Conservation (phyloP, 2,329 filamentous ascomycete genomes). For the Fusarium mangiferae region DNA sequence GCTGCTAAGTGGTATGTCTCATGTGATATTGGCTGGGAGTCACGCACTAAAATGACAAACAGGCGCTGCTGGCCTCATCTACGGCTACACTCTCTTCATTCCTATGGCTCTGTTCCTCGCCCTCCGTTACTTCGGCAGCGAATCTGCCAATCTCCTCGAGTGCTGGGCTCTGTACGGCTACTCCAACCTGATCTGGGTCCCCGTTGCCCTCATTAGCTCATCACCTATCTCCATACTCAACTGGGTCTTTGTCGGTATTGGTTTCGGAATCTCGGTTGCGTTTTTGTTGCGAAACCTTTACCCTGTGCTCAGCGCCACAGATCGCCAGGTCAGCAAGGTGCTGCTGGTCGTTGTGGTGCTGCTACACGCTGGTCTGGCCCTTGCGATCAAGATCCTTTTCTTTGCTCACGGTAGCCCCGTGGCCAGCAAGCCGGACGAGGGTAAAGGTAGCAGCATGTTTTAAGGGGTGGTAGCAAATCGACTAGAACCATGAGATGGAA, state of each 20-base stretch:
- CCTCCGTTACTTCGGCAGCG: slow-evolving; percentile 94
- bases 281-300: slow-evolving; percentile 89
- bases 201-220: slow-evolving; percentile 91
- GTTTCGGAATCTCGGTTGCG: slow-evolving; percentile 82
- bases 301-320: slow-evolving; percentile 91
- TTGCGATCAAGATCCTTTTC: slow-evolving; percentile 97
- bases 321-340: slow-evolving; percentile 89
- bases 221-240: slow-evolving; percentile 87
- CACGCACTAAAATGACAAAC: slow-evolving; percentile 13
- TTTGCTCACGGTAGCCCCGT: slow-evolving; percentile 80
- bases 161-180: slow-evolving; percentile 97
- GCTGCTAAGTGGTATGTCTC: slow-evolving; percentile 77
- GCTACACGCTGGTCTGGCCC: slow-evolving; percentile 87
- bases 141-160: slow-evolving; percentile 91
- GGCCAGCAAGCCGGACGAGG: slow-evolving; percentile 52
- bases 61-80: slow-evolving; percentile 90
- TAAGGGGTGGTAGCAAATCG: slow-evolving; percentile 1
- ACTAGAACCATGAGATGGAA: slow-evolving; percentile 6
- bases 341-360: slow-evolving; percentile 84
- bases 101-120: slow-evolving; percentile 87
- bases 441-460: slow-evolving; percentile 34
- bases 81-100: slow-evolving; percentile 92
- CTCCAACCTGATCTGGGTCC: slow-evolving; percentile 96
- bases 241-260: slow-evolving; percentile 90
- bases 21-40: not conserved